Evolutionary conservation across 2,329 filamentous ascomycete genomes (phyloP), one percentile per base, ranked within the genome.

Genomic region (Fusarium tjaetaba): DNA sequence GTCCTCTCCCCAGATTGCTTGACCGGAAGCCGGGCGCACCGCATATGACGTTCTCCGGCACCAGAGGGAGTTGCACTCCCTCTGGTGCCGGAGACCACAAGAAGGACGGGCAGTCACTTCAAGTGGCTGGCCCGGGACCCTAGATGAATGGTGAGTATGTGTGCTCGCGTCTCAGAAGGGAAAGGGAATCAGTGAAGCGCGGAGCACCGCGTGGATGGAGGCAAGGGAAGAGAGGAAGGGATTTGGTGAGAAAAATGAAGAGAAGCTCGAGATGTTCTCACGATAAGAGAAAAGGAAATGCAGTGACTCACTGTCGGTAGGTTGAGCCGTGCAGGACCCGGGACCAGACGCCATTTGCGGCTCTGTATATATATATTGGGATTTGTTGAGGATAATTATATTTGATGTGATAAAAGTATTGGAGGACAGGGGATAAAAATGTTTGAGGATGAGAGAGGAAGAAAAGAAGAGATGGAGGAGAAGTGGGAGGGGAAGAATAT

Each of bases 1-100:
- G 79, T 97, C 95, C 72, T 93, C 92, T 51, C 96, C 96, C 85
- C 98, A 96, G 68, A 97, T 95, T 15, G 95, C 93, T 94, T 43
- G 42, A 43, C 42, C 42, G 15, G 24, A 43, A n/a, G 15, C 15
- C 6, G n/a, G 42, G 16, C n/a, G 11, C 42, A 11, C n/a, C 42
- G 16, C 42, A 43, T 18, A 20, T 26, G 45, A 30, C 26, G 20
- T 48, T 30, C 26, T 0, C 45, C 26, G 2, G 20, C 14, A 30
- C 20, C 45, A n/a, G 26, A 30, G 26, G 13, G 20, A 30, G 22
- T 13, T 11, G 4, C 7, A 18, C 16, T 48, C 20, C 6, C 20
- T 22, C 45, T 10, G 26, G 26, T 15, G 4, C 45, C 45, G 20
- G 45, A 4, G 26, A 48, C 45, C 45, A 30, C 45, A 16, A 48